A percentile compares a stretch with the other conserved stretches of the same genome.
These are phyloP conservation scores for Neurospora sp. DNA, from an alignment of 495 filamentous ascomycete genomes.

Conservation along the genomic window DNA sequence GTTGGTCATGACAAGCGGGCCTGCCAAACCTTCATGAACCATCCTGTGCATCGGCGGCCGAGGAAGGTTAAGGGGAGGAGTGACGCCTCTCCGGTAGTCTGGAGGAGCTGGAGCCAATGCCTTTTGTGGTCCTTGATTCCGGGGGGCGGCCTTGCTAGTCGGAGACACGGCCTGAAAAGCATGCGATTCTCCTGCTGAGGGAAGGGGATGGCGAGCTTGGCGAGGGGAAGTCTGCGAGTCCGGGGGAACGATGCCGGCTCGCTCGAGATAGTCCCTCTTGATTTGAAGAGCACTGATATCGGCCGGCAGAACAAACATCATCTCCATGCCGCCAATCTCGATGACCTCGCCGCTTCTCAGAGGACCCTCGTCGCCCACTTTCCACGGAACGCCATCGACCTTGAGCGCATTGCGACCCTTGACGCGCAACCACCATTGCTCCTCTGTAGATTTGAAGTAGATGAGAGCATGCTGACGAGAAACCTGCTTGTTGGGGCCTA, in stretches of 20 bases:
- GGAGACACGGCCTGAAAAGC: slow-evolving; percentile 16
- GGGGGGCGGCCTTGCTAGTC: slow-evolving; percentile 18
- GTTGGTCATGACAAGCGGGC: slow-evolving; percentile 37
- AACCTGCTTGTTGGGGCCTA: slow-evolving; percentile 86
- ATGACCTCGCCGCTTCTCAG: slow-evolving; percentile 80
- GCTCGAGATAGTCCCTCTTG: slow-evolving; percentile 38
- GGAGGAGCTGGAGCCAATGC: slow-evolving; percentile 60
- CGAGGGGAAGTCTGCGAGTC: slow-evolving; percentile 12
- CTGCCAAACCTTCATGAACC: slow-evolving; percentile 24
- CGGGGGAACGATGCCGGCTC: slow-evolving; percentile 34
- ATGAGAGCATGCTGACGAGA: slow-evolving; percentile 84
- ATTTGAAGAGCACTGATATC: slow-evolving; percentile 50
- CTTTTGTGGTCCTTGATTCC: slow-evolving; percentile 26
- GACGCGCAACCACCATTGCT: slow-evolving; percentile 70
- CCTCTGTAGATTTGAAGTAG: slow-evolving; percentile 59
- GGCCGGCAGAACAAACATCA: slow-evolving; percentile 91
- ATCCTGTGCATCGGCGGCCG: slow-evolving; percentile 29
- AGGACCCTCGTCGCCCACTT: slow-evolving; percentile 49
- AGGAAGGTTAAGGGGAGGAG: slow-evolving; percentile 42
- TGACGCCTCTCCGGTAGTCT: slow-evolving; percentile 57
- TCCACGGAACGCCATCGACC: slow-evolving; percentile 60
- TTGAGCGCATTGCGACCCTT: slow-evolving; percentile 86
- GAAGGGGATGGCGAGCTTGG: slow-evolving; percentile 37
- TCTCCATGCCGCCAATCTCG: slow-evolving; percentile 82
- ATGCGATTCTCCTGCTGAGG: slow-evolving; percentile 28